Conservation (phyloP, 1,284 basidiomycete species). For the Cutaneotrichosporon cyanovorans region DNA sequence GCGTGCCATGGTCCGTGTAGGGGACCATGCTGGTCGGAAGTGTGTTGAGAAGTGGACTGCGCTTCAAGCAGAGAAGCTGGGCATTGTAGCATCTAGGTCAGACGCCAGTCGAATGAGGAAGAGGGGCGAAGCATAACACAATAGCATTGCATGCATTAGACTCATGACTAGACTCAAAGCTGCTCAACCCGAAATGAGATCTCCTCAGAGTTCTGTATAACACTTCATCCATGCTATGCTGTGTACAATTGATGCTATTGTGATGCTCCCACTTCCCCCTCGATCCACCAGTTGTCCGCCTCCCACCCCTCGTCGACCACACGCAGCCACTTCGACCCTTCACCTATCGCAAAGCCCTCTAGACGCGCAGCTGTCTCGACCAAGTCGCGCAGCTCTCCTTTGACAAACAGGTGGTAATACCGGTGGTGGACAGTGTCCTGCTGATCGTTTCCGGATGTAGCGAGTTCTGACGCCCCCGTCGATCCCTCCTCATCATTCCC, state of each 20-base stretch:
- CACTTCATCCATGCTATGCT: not conserved
- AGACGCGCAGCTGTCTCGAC: slow-evolving; percentile 57
- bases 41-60: slow-evolving; percentile 1
- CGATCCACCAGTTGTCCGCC: slow-evolving; percentile 47
- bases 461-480: too few species aligned
- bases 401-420: slow-evolving; percentile 88
- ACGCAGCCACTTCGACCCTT: slow-evolving; percentile 50
- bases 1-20: slow-evolving; percentile 19
- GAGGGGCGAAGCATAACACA: not conserved
- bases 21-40: slow-evolving; percentile 22
- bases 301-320: slow-evolving; percentile 76
- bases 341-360: slow-evolving; percentile 49
- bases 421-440: slow-evolving; percentile 58
- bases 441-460: too few species aligned
- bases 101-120: not conserved
- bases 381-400: slow-evolving; percentile 63
- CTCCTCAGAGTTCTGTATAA: too few species aligned
- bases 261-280: slow-evolving; percentile 34
- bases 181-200: too few species aligned
- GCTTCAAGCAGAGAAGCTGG: not conserved
- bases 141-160: slow-evolving; percentile 6
- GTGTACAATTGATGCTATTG: not conserved
- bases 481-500: too few species aligned
- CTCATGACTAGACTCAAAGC: too few species aligned
- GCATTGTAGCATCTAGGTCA: not conserved